Conservation (phyloP, 805 yeast genomes). For the Scheffersomyces amazonensis region DNA sequence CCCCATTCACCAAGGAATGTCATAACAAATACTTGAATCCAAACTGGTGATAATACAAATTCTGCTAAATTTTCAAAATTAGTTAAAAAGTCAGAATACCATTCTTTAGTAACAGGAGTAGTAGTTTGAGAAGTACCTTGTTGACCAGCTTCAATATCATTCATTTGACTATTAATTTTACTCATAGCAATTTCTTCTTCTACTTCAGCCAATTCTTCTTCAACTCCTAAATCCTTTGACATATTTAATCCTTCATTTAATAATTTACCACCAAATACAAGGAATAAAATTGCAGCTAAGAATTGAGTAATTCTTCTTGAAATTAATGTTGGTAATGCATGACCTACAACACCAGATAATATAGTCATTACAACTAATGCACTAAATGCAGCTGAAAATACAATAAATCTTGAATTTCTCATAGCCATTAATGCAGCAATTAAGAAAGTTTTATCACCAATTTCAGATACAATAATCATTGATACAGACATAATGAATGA, state of each 20-base stretch:
- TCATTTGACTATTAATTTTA: constrained; percentile 49
- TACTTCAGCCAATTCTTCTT: constrained; percentile 94
- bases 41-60: constrained; percentile 75
- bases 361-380: constrained; percentile 90
- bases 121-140: constrained; percentile 8
- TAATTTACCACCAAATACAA: constrained; percentile 78
- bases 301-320: constrained; percentile 79
- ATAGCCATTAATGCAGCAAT: constrained; percentile 98
- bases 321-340: constrained; percentile 78
- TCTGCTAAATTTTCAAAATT: constrained; percentile 56
- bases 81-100: constrained; percentile 26
- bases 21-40: constrained; percentile 95
- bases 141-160: constrained; percentile 59
- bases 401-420: constrained; percentile 81
- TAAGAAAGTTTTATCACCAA: constrained; percentile 95
- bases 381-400: constrained; percentile 83
- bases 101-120: constrained; percentile 14
- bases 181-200: constrained; percentile 83
- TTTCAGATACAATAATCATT: constrained; percentile 93
- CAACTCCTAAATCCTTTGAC: constrained; percentile 82
- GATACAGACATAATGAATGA: constrained; percentile 78
- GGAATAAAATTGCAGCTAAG: constrained; percentile 75
- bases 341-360: constrained; percentile 87
- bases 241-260: constrained; percentile 78
- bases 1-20: constrained; percentile 99